These are phyloP conservation scores for Corinectria fuckeliana DNA, from an alignment of 2,329 filamentous ascomycete genomes.

Conservation along the genomic window DNA sequence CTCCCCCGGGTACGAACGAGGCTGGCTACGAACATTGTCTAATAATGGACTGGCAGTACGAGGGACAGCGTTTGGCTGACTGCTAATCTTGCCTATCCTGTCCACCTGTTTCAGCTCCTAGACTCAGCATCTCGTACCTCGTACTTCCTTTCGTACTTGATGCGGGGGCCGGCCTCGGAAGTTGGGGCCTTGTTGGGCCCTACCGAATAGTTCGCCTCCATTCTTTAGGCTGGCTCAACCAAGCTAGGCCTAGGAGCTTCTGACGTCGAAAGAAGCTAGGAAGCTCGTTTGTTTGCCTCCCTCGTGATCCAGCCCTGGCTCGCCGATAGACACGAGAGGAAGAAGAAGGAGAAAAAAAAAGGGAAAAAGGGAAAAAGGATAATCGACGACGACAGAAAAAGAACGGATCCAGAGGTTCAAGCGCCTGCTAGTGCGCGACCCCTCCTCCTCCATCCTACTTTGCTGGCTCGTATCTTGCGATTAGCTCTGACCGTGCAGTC, in stretches of 20 bases:
- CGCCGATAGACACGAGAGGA: slow-evolving; percentile 6
- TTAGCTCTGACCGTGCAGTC: slow-evolving; percentile 19
- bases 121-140: slow-evolving; percentile 6
- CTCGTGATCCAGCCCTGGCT: slow-evolving; percentile 11
- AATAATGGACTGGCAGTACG: neutral
- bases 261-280: slow-evolving; percentile 4
- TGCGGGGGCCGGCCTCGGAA: slow-evolving; percentile 6
- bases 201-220: slow-evolving; percentile 7
- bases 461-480: slow-evolving; percentile 11
- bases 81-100: no score
- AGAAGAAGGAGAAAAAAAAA: slow-evolving; percentile 3
- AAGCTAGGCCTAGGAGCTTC: slow-evolving; percentile 21
- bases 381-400: neutral
- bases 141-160: slow-evolving; percentile 3
- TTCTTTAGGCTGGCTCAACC: slow-evolving; percentile 13
- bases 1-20: slow-evolving; percentile 8
- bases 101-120: slow-evolving; percentile 8
- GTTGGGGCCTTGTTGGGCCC: slow-evolving; percentile 1
- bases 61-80: neutral
- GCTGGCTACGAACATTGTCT: slow-evolving; percentile 15
- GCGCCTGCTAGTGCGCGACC: slow-evolving; percentile 17
- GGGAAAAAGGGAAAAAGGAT: neutral
- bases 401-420: slow-evolving; percentile 13
- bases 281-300: slow-evolving; percentile 18
- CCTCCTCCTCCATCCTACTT: slow-evolving; percentile 3